Base-by-base conservation (phyloP, 179 eudicot species). In the Silene noctiflora region DNA sequence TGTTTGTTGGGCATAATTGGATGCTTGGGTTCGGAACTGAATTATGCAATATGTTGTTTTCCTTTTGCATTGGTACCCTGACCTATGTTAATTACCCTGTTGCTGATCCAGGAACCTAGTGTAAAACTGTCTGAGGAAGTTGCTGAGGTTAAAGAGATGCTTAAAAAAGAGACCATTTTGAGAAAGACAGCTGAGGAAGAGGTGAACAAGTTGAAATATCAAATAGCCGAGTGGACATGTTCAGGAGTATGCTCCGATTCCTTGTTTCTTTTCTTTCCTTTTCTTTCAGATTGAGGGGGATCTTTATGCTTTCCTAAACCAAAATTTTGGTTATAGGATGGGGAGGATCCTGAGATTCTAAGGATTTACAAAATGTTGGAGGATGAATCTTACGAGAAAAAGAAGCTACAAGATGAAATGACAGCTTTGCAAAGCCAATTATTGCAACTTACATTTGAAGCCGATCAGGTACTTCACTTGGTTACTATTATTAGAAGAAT, bases 181-280 rank as follows among this genome's bases (percentile, higher is more conserved):
- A 82, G 98, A 69, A 90, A 87, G 83, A 83, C 83, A 48, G 99
- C 97, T 53, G 99, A 96, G 84, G 96, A 86, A 73, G 97, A 96
- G 87, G 84, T 87, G 55, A 67, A 77, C 53, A 82, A 82, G 78
- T 88, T 96, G 48, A 93, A 83, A 80, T 76, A 73, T 84, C 96
- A 90, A 77, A 81, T 93, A 55, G 58, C 72, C 22, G 85, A 81
- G 81, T 83, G 77, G 83, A 80, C 85, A 75, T 83, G 84, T 55
- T 79, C 83, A 2, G 94, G 86, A 90, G 98, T 90, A 81, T 77
- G 82, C 24, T 73, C 46, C 69, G 33, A 31, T 69, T 53, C 62
- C 71, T 53, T 21, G n/a, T 19, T 31, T 31, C 9, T 33, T 58
- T 33, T 22, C 6, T 53, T 69, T 46, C 12, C 31, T 10, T 42